A percentile compares a stretch with the other conserved stretches of the same genome.
These are phyloP conservation scores for Megacollybia marginata DNA, from an alignment of 768 basidiomycete species.

Conservation along the genomic window DNA sequence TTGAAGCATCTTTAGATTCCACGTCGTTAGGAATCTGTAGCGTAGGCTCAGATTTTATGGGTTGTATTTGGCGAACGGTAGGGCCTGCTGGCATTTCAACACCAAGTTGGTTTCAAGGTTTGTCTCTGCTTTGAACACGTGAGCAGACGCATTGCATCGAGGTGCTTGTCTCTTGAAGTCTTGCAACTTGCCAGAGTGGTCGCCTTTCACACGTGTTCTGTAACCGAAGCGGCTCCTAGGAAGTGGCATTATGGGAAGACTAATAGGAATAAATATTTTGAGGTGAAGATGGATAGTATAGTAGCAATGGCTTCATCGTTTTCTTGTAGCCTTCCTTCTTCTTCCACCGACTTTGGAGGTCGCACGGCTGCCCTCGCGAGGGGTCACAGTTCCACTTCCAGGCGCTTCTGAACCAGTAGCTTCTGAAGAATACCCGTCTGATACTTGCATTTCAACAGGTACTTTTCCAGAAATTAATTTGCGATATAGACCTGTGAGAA, in stretches of 20 bases:
- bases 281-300: neutral
- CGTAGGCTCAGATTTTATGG: too few species aligned
- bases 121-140: too few species aligned
- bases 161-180: too few species aligned
- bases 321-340: slow-evolving; percentile 41
- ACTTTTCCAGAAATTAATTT: neutral
- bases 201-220: too few species aligned
- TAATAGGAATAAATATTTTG: neutral
- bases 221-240: neutral
- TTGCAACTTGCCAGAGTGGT: too few species aligned
- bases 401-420: slow-evolving; percentile 37
- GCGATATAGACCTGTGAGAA: slow-evolving; percentile 18
- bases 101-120: too few species aligned
- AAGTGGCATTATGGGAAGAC: neutral
- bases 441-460: slow-evolving; percentile 14
- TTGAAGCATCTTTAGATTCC: too few species aligned
- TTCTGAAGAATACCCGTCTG: slow-evolving; percentile 32
- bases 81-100: too few species aligned
- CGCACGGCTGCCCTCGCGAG: slow-evolving; percentile 26
- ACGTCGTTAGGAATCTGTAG: too few species aligned
- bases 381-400: slow-evolving; percentile 32
- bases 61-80: too few species aligned
- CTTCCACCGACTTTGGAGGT: slow-evolving; percentile 54
- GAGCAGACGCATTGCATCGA: too few species aligned
- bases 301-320: too few species aligned